Evolutionary conservation across 2,329 filamentous ascomycete genomes (phyloP).

Genomic region (Sporothrix phasma): DNA sequence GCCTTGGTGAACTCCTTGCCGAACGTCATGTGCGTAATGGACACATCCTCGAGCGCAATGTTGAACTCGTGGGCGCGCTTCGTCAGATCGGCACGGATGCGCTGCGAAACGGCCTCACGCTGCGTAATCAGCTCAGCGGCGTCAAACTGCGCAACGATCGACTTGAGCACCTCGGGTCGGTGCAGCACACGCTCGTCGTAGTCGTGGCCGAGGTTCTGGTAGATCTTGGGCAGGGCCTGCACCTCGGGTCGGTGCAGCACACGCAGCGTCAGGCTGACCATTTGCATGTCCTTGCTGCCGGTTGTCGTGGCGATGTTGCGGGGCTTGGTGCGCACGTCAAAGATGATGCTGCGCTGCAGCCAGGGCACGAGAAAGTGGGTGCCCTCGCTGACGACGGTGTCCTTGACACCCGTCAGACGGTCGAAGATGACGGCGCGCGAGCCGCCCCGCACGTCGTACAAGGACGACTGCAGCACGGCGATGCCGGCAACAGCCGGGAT

Average conservation of each 20-base stretch:
- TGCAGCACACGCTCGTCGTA: conserved; percentile 94
- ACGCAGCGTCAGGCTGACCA: conserved; percentile 99
- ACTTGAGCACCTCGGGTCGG: conserved; percentile 95
- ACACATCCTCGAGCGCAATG: conserved; percentile 96
- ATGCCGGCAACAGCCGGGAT: conserved; percentile 63
- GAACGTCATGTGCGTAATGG: conserved; percentile 99
- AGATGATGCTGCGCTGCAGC: conserved; percentile 89
- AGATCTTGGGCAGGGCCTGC: conserved; percentile 87
- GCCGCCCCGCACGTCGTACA: conserved; percentile 96
- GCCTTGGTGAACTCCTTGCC: conserved; percentile 97
- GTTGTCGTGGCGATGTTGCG: conserved; percentile 96
- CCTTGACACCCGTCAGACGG: conserved; percentile 82
- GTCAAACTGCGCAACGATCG: conserved; percentile 97
- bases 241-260: conserved; percentile 87
- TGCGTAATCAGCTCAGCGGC: conserved; percentile 98
- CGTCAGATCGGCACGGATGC: conserved; percentile 85
- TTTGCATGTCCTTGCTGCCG: conserved; percentile 97
- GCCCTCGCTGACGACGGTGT: conserved; percentile 85
- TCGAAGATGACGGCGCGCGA: conserved; percentile 97
- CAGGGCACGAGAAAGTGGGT: conserved; percentile 95
- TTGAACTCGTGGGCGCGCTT: conserved; percentile 95
- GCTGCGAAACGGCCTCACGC: conserved; percentile 89
- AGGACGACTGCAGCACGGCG: conserved; percentile 61
- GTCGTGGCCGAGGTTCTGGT: conserved; percentile 68
- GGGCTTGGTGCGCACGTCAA: conserved; percentile 95